Evolutionary conservation across 2,329 filamentous ascomycete species (phyloP).

Genomic region (Domatiomyces catenatus): DNA sequence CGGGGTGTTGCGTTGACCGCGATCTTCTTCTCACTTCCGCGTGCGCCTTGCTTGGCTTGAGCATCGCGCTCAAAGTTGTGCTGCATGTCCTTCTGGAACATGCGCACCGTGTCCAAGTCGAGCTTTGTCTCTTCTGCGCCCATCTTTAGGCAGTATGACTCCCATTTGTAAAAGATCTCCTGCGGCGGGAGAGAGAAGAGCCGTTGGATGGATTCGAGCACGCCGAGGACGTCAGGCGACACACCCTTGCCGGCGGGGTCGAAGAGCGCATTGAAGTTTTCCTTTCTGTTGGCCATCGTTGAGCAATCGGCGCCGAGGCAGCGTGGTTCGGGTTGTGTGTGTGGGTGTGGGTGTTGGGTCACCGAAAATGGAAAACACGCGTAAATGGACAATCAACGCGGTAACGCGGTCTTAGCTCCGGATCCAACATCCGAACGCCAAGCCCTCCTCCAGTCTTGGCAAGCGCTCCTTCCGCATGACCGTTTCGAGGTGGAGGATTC

Average conservation of each 20-base stretch:
- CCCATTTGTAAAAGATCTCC: constrained; percentile 97
- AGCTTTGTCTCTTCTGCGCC: constrained; percentile 60
- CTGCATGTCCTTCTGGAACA: constrained; percentile 75
- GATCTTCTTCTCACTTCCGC: constrained; percentile 48
- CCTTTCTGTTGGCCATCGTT: constrained; percentile 30
- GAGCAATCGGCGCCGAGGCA: no score
- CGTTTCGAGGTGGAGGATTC: not conserved
- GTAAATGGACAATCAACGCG: not conserved
- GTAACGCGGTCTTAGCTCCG: not conserved
- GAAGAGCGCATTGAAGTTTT: constrained; percentile 46
- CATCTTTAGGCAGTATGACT: constrained; percentile 93
- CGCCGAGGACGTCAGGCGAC: constrained; percentile 60
- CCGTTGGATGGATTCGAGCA: constrained; percentile 73
- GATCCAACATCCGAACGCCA: not conserved
- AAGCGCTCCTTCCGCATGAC: not conserved
- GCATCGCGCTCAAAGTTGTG: constrained; percentile 67
- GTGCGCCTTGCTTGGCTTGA: constrained; percentile 43
- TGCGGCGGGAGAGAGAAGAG: constrained; percentile 67
- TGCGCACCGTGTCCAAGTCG: constrained; percentile 54
- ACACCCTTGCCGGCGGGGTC: constrained; percentile 41
- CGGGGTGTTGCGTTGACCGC: constrained; percentile 45
- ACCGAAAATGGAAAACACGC: not conserved
- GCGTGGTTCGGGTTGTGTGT: no score
- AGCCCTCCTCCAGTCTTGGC: not conserved
- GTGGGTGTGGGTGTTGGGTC: not conserved